A percentile compares a stretch with the other conserved stretches of the same genome.
These are phyloP conservation scores for Blumeria graminis DNA, from an alignment of 2,329 filamentous ascomycete genomes.

Conservation along the genomic window DNA sequence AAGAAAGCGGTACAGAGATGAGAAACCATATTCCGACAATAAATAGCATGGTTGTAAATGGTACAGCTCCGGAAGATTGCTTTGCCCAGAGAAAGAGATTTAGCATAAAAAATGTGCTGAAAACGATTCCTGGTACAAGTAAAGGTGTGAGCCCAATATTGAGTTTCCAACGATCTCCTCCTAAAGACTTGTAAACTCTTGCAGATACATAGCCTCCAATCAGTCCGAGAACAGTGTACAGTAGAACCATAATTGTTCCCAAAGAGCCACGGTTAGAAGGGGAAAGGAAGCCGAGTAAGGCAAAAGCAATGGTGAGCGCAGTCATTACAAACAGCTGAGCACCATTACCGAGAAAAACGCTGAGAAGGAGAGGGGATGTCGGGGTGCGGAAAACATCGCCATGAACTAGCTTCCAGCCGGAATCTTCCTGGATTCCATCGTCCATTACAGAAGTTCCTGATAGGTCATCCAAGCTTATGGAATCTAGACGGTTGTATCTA, in stretches of 20 bases:
- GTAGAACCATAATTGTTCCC: slow-evolving; percentile 74
- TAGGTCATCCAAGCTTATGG: slow-evolving; percentile 74
- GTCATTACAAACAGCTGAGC: slow-evolving; percentile 97
- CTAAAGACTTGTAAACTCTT: slow-evolving; percentile 81
- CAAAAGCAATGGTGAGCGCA: slow-evolving; percentile 79
- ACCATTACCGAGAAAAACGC: slow-evolving; percentile 75
- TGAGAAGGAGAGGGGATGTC: slow-evolving; percentile 57
- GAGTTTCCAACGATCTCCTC: slow-evolving; percentile 80
- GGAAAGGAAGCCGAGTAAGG: slow-evolving; percentile 79
- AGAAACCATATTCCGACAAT: slow-evolving; percentile 89
- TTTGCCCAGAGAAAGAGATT: slow-evolving; percentile 95
- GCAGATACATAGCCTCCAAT: slow-evolving; percentile 79
- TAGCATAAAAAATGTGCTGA: slow-evolving; percentile 71
- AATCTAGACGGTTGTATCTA: slow-evolving; percentile 82
- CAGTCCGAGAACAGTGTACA: slow-evolving; percentile 82
- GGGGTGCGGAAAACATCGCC: slow-evolving; percentile 91
- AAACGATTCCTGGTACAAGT: slow-evolving; percentile 68
- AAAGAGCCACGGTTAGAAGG: slow-evolving; percentile 88
- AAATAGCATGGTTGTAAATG: slow-evolving; percentile 90
- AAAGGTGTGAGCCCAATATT: slow-evolving; percentile 77
- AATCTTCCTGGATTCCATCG: slow-evolving; percentile 90
- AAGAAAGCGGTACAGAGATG: slow-evolving; percentile 77
- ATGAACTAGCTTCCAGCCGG: slow-evolving; percentile 94
- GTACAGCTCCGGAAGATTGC: slow-evolving; percentile 75
- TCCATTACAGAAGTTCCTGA: slow-evolving; percentile 55